A percentile compares a stretch with the other conserved stretches of the same genome.
Evolutionary conservation across 1,284 basidiomycete genomes (phyloP).

Genomic region (Taiwanofungus camphoratus): DNA sequence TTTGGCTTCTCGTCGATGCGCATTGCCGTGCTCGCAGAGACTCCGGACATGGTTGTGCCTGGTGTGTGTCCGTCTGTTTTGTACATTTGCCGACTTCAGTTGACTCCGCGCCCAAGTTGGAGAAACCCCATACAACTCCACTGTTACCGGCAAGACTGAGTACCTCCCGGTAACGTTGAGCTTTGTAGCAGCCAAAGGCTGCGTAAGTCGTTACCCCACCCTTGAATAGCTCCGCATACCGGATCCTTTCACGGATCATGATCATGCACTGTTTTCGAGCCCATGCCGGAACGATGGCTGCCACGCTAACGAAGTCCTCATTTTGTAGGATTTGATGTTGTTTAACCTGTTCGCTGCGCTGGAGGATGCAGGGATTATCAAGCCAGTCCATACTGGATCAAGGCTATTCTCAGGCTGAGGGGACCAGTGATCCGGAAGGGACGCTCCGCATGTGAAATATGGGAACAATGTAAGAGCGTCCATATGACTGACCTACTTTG

Average conservation of each 20-base stretch:
- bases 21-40: constrained; percentile 26
- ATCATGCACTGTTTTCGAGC: no score
- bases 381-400: constrained; percentile 25
- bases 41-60: constrained; percentile 37
- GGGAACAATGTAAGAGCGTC: no score
- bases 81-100: neutral
- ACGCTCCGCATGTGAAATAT: no score
- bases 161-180: constrained; percentile 35
- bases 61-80: constrained; percentile 13
- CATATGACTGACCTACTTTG: no score
- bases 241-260: neutral
- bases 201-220: constrained; percentile 22
- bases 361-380: constrained; percentile 29
- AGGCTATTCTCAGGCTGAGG: no score
- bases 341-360: constrained; percentile 33
- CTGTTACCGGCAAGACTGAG: constrained; percentile 33
- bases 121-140: constrained; percentile 35
- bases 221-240: no score
- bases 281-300: neutral
- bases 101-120: constrained; percentile 24
- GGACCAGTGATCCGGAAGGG: no score
- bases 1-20: constrained; percentile 29
- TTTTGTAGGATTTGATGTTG: constrained; percentile 31
- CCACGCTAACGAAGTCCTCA: neutral
- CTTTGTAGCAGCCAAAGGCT: constrained; percentile 33